Evolutionary conservation across 2,329 filamentous ascomycete genomes (phyloP), one percentile per base, ranked within the genome.

Genomic region (Pestalotiopsis sp.): DNA sequence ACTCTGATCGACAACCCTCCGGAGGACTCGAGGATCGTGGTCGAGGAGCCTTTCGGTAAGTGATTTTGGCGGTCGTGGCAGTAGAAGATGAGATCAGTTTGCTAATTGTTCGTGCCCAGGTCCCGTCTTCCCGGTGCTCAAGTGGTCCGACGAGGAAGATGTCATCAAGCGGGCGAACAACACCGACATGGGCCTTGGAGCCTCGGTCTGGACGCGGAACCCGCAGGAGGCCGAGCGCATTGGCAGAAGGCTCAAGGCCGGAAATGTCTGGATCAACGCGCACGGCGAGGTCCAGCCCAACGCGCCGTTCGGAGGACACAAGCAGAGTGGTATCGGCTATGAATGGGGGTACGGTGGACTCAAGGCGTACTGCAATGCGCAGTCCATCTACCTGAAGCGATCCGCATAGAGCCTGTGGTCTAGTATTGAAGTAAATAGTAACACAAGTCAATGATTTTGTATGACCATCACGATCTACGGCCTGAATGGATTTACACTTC

Each of bases 1-100:
- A 88, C 88, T 1, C 87, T 91, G 67, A 84, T 90, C 36, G 82
- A 85, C 41, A 86, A 87, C 70, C 87, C 88, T 25, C 84, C 86
- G 0, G 86, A 89, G 71, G 80, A 85, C 52, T 85, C 87, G 2
- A 78, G 83, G 12, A 81, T 90, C 20, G 87, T 90, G 11, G 77
- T 80, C 38, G 88, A 91, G 72, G 89, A 91, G 75, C 86, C 88
- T 3, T 91, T 90, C 71, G 88, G 86, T 83, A 75, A 76, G 77
- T 52, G 17, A n/a, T n/a, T n/a, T n/a, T n/a, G n/a, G 17, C 9
- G 7, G 31, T 31, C 7, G 7, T 31, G 31, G 20, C 20, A 23
- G 45, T n/a, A 6, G 7, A 52, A 5, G 45, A 52, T 23, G 14
- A 52, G 20, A n/a, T 23, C 17, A 7, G n/a, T 6, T 9, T 52